Evolutionary conservation across 75 land plant species (phyloP), one percentile per base, ranked within the genome.

Genomic region (Cryptomeria japonica): DNA sequence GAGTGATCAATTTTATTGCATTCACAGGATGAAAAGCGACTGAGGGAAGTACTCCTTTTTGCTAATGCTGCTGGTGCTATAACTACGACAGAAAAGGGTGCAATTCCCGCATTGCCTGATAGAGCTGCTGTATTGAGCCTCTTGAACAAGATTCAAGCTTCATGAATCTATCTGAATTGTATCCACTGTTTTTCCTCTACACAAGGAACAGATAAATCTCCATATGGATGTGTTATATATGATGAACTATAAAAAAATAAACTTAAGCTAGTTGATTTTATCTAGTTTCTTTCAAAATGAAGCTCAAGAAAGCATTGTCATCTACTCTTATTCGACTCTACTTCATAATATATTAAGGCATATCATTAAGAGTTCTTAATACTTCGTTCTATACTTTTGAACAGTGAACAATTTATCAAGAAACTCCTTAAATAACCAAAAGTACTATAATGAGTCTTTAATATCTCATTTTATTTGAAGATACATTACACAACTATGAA

Each of bases 21-120:
- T 38, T 36, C 87, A 58, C 87, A 89, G 90, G 85, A 92, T 64
- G 92, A 92, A 85, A 22, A 41, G 16, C 85, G 61, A 31, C 68
- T 92, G 84, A 79, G 86, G 61, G 77, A 85, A n/a, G 93, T 82
- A 16, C 84, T 92, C 25, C 68, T 22, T 22, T 92, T 92, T 89
- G 90, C 92, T 2, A 91, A 91, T 85, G 90, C 86, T 16, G 91
- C 88, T 75, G 93, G 92, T 31, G 93, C 93, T 25, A 89, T 92
- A 15, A 87, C 92, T 11, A 91, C 93, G 1, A 92, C 90, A 19
- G 88, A 92, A 86, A 84, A 87, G 64, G 93, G 93, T 31, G 93
- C 93, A 22, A 91, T 92, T 70, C 93, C 93, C 36, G 92, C 93
- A 51, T 32, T 92, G 88, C 93, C 93, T 1, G 56, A 85, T 18